A percentile compares a stretch with the other conserved stretches of the same genome.
phyloP scores from a whole-genome alignment of 768 basidiomycete species.

The Tremella fuciformis region DNA sequence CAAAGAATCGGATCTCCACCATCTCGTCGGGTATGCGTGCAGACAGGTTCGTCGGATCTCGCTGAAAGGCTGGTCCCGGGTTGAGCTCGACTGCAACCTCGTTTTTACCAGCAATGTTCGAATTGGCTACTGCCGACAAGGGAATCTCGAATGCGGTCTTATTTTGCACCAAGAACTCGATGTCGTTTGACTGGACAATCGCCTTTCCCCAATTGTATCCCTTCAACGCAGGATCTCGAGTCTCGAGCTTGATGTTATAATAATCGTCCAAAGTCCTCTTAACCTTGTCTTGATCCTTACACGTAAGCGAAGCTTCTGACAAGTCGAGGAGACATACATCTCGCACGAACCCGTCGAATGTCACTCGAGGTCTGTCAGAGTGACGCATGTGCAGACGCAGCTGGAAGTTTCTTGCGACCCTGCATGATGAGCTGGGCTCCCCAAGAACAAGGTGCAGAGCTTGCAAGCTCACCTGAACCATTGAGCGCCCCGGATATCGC shows the following conservation, averaged over 20 bases:
- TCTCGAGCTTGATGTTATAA: conserved; percentile 79
- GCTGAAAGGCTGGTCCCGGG: conserved; percentile 23
- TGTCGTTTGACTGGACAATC: conserved; percentile 87
- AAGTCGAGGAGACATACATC: conserved; percentile 62
- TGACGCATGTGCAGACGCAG: conserved; percentile 73
- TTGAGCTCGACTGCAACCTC: conserved; percentile 97
- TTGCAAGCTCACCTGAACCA: conserved; percentile 41
- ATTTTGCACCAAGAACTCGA: conserved; percentile 84
- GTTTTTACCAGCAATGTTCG: conserved; percentile 93
- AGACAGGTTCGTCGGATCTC: conserved; percentile 43
- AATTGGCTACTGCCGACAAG: conserved; percentile 81
- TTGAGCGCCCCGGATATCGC: conserved; percentile 33
- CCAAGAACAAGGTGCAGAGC: neutral
- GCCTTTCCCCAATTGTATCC: conserved; percentile 99
- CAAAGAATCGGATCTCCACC: conserved; percentile 93
- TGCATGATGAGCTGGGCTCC: conserved; percentile 16
- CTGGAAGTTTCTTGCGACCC: conserved; percentile 86
- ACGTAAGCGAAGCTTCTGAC: neutral
- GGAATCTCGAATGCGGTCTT: conserved; percentile 88
- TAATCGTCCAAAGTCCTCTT: conserved; percentile 75
- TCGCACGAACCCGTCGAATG: conserved; percentile 89
- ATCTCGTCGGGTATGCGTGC: conserved; percentile 69
- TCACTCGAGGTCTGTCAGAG: conserved; percentile 64
- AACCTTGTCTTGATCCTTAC: conserved; percentile 86
- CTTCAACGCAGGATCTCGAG: conserved; percentile 79